These are phyloP conservation scores for Podaxis carcinomalis DNA, from an alignment of 768 basidiomycete species.

Conservation along the genomic window DNA sequence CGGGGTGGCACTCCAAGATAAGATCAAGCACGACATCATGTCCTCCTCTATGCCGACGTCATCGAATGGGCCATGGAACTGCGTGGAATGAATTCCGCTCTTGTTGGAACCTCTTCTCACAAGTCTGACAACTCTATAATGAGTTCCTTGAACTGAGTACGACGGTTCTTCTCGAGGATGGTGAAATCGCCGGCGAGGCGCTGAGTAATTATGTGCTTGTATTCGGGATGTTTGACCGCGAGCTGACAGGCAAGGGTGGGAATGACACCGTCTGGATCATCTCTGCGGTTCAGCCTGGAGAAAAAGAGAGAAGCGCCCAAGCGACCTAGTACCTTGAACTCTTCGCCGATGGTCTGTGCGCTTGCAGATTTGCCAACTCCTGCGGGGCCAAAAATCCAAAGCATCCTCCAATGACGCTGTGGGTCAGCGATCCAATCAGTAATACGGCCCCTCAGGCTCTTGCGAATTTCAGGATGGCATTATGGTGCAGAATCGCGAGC, in stretches of 20 bases:
- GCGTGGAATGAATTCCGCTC: too few relatives aligned
- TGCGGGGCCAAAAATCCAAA: neutral
- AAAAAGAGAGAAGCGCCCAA: neutral
- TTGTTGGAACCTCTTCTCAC: too few relatives aligned
- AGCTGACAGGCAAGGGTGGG: neutral
- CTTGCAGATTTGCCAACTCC: neutral
- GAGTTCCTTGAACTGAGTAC: neutral
- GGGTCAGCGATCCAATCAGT: neutral
- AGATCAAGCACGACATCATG: too few relatives aligned
- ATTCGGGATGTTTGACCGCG: neutral
- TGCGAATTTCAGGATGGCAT: neutral
- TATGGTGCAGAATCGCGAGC: neutral
- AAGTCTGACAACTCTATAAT: too few relatives aligned
- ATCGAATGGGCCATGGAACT: too few relatives aligned
- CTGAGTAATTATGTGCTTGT: neutral
- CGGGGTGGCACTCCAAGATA: too few relatives aligned
- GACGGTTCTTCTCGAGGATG: neutral
- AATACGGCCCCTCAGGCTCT: neutral
- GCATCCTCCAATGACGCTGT: neutral
- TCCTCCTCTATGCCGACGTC: too few relatives aligned
- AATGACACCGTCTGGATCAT: neutral
- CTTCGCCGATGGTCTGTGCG: neutral
- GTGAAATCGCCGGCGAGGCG: neutral
- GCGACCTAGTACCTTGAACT: neutral
- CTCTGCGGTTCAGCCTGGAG: too few relatives aligned